A percentile compares a stretch with the other conserved stretches of the same genome.
phyloP scores from a whole-genome alignment of 441 rosid species.

The Arabidopsis hybrid region DNA sequence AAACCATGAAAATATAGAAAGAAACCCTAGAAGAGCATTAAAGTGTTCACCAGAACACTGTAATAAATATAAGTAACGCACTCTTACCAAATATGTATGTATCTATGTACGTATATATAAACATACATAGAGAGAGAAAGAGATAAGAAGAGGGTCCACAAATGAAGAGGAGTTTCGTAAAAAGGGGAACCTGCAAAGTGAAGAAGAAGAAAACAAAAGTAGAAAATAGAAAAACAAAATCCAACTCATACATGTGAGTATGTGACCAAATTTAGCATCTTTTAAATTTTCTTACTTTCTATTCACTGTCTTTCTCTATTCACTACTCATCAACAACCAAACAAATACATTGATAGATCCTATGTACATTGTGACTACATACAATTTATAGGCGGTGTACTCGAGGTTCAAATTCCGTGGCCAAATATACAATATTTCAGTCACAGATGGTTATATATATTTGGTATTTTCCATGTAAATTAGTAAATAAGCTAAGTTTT shows the following conservation, averaged over 20 bases:
- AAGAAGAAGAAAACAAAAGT: slow-evolving; percentile 51
- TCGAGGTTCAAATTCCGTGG: slow-evolving; percentile 41
- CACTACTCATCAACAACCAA: slow-evolving; percentile 44
- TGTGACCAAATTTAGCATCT: slow-evolving; percentile 50
- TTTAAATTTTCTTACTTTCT: slow-evolving; percentile 35
- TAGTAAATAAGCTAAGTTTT: slow-evolving; percentile 33
- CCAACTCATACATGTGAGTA: slow-evolving; percentile 37
- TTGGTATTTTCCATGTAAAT: slow-evolving; percentile 36
- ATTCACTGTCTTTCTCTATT: slow-evolving; percentile 44
- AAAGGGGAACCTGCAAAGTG: slow-evolving; percentile 49
- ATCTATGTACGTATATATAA: background rate
- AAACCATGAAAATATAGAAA: slow-evolving; percentile 42
- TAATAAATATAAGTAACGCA: slow-evolving; percentile 40
- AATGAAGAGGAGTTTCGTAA: slow-evolving; percentile 45
- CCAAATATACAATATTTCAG: slow-evolving; percentile 33
- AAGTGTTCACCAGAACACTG: slow-evolving; percentile 37
- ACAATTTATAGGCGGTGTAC: slow-evolving; percentile 38
- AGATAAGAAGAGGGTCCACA: slow-evolving; percentile 40
- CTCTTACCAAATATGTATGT: slow-evolving; percentile 31
- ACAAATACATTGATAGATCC: slow-evolving; percentile 47
- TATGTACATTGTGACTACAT: slow-evolving; percentile 38
- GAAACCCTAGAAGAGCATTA: slow-evolving; percentile 43
- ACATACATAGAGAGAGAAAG: slow-evolving; percentile 36
- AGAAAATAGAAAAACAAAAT: slow-evolving; percentile 45
- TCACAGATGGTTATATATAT: slow-evolving; percentile 35